A percentile compares a stretch with the other conserved stretches of the same genome.
These are phyloP conservation scores for Citrus medica DNA, from an alignment of 345 rosid species.

Conservation along the genomic window DNA sequence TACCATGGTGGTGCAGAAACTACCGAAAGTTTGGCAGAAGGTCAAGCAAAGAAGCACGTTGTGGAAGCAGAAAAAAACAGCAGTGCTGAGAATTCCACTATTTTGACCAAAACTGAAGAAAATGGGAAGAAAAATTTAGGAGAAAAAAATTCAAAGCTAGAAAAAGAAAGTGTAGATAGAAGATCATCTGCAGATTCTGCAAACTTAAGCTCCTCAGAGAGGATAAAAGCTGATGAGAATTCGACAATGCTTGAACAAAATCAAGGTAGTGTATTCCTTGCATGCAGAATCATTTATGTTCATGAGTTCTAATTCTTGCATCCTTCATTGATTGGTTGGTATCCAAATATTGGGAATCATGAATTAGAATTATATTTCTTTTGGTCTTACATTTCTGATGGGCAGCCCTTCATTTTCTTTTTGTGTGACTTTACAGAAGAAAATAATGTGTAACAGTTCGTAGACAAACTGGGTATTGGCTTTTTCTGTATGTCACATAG, in stretches of 20 bases:
- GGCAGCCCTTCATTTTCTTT: neutral
- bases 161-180: slow-evolving; percentile 3
- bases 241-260: slow-evolving; percentile 3
- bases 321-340: neutral
- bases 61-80: slow-evolving; percentile 15
- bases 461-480: neutral
- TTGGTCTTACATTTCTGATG: neutral
- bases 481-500: neutral
- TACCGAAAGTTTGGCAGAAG: slow-evolving; percentile 5
- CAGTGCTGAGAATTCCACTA: slow-evolving; percentile 13
- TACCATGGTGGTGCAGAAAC: slow-evolving; percentile 11
- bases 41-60: slow-evolving; percentile 11
- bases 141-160: slow-evolving; percentile 18
- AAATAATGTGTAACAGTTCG: neutral
- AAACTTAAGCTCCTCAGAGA: slow-evolving; percentile 13
- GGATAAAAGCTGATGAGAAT: slow-evolving; percentile 17
- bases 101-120: slow-evolving; percentile 10
- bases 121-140: slow-evolving; percentile 6
- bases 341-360: neutral
- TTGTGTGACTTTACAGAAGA: neutral
- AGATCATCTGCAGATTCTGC: neutral
- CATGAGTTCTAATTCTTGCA: neutral
- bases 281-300: slow-evolving; percentile 6
- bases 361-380: neutral
- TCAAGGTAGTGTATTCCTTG: slow-evolving; percentile 27